Conservation (phyloP, 2,329 filamentous ascomycete species). For the Penicillium sp. region DNA sequence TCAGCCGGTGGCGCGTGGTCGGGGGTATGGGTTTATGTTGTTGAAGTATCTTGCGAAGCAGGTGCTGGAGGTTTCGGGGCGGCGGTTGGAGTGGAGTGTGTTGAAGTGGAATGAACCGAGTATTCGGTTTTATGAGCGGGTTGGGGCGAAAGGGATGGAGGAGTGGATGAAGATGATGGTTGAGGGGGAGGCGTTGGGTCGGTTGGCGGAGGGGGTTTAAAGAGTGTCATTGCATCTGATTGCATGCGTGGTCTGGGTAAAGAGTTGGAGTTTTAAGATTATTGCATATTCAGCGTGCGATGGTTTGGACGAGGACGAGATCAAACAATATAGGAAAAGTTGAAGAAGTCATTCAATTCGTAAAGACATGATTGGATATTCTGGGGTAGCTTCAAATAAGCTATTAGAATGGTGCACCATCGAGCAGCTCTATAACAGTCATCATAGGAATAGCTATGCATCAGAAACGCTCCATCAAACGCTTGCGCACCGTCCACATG, state of each 20-base stretch:
- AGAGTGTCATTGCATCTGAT: too few relatives aligned
- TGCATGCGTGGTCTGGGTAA: too few relatives aligned
- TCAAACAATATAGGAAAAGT: too few relatives aligned
- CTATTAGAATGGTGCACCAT: too few relatives aligned
- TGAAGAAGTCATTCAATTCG: too few relatives aligned
- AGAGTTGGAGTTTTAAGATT: too few relatives aligned
- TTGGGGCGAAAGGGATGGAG: slow-evolving; percentile 43
- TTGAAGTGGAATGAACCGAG: slow-evolving; percentile 89
- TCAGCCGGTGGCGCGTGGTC: slow-evolving; percentile 60
- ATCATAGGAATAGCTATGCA: not conserved
- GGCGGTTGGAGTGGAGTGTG: slow-evolving; percentile 81
- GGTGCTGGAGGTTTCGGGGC: slow-evolving; percentile 64
- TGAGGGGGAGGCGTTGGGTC: slow-evolving; percentile 41
- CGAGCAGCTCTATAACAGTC: too few relatives aligned
- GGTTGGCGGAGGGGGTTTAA: slow-evolving; percentile 33
- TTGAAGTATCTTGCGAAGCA: slow-evolving; percentile 73
- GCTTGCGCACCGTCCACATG: slow-evolving; percentile 89
- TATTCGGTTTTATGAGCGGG: slow-evolving; percentile 69
- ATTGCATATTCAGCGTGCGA: too few relatives aligned
- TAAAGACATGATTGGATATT: too few relatives aligned
- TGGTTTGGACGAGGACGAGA: too few relatives aligned
- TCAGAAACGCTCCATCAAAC: slow-evolving; percentile 74
- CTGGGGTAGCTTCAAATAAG: too few relatives aligned
- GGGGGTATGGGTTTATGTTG: slow-evolving; percentile 72
- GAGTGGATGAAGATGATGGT: slow-evolving; percentile 50